Evolutionary conservation across 2,329 filamentous ascomycete genomes (phyloP), one percentile per base, ranked within the genome.

Genomic region (Phoma sp.): DNA sequence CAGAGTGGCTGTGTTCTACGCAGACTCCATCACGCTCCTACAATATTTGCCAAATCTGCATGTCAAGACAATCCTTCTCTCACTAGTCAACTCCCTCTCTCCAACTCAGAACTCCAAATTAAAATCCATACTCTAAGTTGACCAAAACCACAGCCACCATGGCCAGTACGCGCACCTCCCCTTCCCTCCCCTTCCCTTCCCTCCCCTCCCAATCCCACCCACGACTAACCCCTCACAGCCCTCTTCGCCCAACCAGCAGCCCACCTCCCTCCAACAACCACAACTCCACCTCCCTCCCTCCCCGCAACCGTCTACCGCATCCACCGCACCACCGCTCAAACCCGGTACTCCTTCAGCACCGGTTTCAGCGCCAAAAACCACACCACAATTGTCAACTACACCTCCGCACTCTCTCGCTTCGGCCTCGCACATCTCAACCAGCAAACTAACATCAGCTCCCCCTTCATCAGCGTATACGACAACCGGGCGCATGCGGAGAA

Each of bases 311-410:
- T 74, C 51, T 74, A 70, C 59, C 69, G 71, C 24, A 59, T 73
- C 3, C 68, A 74, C 41, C 66, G 60, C 39, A 29, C 60, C 29
- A 46, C 38, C 5, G 60, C 69, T 0, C 71, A 72, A 61, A 72
- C 71, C 7, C 60, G 59, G 3, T 74, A 72, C 60, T 41, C 61
- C 24, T 71, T 70, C 60, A 45, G 53, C 38, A 64, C 58, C 0
- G 71, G 71, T 46, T 74, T 74, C 63, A 58, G 48, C 27, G 55
- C 70, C 4, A 72, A 72, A 25, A 74, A 74, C 59, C 71, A 73
- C 49, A 68, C 68, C 42, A 74, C 71, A 1, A 68, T 73, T 50
- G 52, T 71, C 23, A 65, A 64, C 59, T 64, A 61, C 46, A 62
- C 58, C 2, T 63, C 61, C 1, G 52, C 54, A 1, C 58, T 68